phyloP scores from a whole-genome alignment of 2,329 filamentous ascomycete genomes.

The Beauveria sp. region DNA sequence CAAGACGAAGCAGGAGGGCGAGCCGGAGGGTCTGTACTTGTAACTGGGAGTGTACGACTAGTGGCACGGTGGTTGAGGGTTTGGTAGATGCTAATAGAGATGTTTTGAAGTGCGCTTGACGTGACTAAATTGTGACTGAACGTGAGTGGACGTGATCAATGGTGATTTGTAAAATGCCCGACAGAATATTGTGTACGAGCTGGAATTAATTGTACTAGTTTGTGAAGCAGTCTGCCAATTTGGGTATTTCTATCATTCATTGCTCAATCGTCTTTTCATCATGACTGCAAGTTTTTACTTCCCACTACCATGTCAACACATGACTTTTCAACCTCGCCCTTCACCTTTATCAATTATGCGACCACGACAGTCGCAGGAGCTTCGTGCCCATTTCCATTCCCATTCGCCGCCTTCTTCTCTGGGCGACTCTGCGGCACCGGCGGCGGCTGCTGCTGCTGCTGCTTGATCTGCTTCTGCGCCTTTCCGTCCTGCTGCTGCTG shows the following conservation, averaged over 20 bases:
- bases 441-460: neutral
- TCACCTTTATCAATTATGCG: neutral
- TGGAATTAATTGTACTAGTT: neutral
- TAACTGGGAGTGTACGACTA: slow-evolving; percentile 41
- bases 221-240: neutral
- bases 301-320: no score
- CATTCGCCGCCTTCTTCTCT: neutral
- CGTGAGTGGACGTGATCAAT: neutral
- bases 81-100: slow-evolving; percentile 7
- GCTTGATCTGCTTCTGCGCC: neutral
- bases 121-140: neutral
- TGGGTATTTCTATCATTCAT: neutral
- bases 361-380: neutral
- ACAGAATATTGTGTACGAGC: no score
- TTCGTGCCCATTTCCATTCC: neutral
- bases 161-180: neutral
- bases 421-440: slow-evolving; percentile 1
- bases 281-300: no score
- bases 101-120: neutral
- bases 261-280: neutral
- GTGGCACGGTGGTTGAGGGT: slow-evolving; percentile 9
- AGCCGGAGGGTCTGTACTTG: slow-evolving; percentile 97
- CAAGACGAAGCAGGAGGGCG: slow-evolving; percentile 97
- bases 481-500: neutral
- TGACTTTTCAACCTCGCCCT: neutral